These are phyloP conservation scores for Rhizopus arrhizus DNA, from an alignment of 371 early-diverging fungal species.

Conservation along the genomic window DNA sequence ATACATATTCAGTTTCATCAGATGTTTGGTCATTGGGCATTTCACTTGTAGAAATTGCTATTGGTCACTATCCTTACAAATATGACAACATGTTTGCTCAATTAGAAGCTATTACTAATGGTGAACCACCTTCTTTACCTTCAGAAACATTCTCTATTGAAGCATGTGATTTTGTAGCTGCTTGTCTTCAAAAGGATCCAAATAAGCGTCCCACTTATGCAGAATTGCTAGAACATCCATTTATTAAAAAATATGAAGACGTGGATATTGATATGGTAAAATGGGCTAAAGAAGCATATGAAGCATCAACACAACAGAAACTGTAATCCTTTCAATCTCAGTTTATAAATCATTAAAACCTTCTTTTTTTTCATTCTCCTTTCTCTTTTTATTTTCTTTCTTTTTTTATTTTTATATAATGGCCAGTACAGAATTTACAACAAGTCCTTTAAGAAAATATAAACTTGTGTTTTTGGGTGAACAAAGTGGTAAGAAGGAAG, in stretches of 20 bases:
- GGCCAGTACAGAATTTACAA: constrained; percentile 37
- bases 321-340: not conserved
- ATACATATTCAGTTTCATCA: constrained; percentile 76
- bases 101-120: constrained; percentile 83
- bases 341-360: constrained; percentile 3
- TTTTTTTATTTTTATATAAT: constrained; percentile 21
- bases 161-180: constrained; percentile 78
- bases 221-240: constrained; percentile 75
- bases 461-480: constrained; percentile 96
- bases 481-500: constrained; percentile 82
- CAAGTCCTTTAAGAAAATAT: constrained; percentile 80
- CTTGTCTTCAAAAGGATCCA: constrained; percentile 79
- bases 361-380: constrained; percentile 6
- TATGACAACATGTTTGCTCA: constrained; percentile 82
- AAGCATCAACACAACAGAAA: constrained; percentile 1
- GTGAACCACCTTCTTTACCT: constrained; percentile 77
- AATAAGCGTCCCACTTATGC: constrained; percentile 71
- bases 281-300: constrained; percentile 65
- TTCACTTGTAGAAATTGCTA: constrained; percentile 90
- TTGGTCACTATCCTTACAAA: constrained; percentile 81
- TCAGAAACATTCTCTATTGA: constrained; percentile 60
- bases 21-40: constrained; percentile 93
- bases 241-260: constrained; percentile 62
- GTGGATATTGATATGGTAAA: constrained; percentile 79
- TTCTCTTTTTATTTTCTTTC: constrained; percentile 8